Evolutionary conservation across 1,139 yeast genomes (phyloP).

Genomic region (Kurtzmaniella quercitrusa): DNA sequence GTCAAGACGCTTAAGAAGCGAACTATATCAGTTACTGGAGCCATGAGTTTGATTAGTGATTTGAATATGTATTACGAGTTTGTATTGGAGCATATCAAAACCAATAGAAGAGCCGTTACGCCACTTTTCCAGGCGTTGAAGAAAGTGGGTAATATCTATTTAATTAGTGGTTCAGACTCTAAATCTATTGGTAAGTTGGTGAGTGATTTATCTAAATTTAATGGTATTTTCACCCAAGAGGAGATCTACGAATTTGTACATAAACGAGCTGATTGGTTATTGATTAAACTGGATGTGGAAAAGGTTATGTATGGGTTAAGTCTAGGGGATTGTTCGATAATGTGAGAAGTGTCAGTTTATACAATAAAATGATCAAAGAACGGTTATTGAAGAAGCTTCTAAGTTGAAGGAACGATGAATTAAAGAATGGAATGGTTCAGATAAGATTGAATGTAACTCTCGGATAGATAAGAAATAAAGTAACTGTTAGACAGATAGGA

Average conservation of each 20-base stretch:
- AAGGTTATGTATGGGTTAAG: conserved; percentile 94
- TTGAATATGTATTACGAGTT: conserved; percentile 75
- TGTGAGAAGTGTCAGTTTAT: too few relatives aligned
- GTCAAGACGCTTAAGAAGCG: conserved; percentile 70
- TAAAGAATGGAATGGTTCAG: too few relatives aligned
- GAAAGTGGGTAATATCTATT: conserved; percentile 75
- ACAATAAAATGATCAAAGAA: too few relatives aligned
- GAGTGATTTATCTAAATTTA: conserved; percentile 78
- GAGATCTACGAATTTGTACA: conserved; percentile 91
- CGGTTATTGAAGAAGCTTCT: too few relatives aligned
- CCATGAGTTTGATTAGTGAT: conserved; percentile 70
- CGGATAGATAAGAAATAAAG: too few relatives aligned
- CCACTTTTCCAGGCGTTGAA: conserved; percentile 81
- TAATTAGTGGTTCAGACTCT: conserved; percentile 73
- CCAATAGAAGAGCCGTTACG: conserved; percentile 60
- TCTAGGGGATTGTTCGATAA: conserved; percentile 55
- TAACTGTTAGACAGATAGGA: too few relatives aligned
- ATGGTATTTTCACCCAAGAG: conserved; percentile 87
- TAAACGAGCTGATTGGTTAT: conserved; percentile 80
- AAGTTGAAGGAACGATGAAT: too few relatives aligned
- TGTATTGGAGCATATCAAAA: conserved; percentile 50
- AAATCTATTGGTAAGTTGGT: conserved; percentile 82
- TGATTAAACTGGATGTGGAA: conserved; percentile 76
- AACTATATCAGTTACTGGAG: conserved; percentile 75
- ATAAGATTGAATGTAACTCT: too few relatives aligned